Evolutionary conservation across 2,329 filamentous ascomycete genomes (phyloP).

Genomic region (Botrytis medusae): DNA sequence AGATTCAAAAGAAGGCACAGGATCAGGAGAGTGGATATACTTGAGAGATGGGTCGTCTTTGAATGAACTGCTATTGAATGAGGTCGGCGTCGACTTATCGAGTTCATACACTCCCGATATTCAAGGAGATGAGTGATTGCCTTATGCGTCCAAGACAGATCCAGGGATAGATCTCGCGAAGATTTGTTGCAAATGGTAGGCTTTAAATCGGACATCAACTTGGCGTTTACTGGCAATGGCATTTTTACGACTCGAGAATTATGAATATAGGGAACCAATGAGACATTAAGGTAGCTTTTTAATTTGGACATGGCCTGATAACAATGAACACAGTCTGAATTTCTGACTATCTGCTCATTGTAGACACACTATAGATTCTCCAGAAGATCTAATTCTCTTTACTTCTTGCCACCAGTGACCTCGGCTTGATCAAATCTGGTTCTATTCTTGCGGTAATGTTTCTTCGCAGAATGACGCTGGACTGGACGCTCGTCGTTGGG

Average conservation of each 20-base stretch:
- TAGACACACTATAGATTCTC: background rate
- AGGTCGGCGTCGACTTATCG: constrained; percentile 64
- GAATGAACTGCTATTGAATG: constrained; percentile 68
- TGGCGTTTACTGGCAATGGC: background rate
- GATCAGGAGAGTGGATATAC: constrained; percentile 80
- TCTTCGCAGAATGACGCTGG: constrained; percentile 7
- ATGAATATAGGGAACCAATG: background rate
- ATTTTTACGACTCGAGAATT: constrained; percentile 5
- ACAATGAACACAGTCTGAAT: background rate
- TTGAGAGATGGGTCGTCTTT: constrained; percentile 77
- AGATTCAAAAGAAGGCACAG: constrained; percentile 76
- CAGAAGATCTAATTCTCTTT: background rate
- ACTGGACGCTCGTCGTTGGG: background rate
- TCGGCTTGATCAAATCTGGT: background rate
- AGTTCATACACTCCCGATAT: constrained; percentile 2
- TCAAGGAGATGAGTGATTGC: constrained; percentile 6
- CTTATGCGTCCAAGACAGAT: background rate
- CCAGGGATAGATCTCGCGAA: background rate
- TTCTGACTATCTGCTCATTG: constrained; percentile 1
- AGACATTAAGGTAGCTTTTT: background rate
- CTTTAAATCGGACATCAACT: background rate
- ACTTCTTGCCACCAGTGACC: background rate
- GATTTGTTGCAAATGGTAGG: background rate
- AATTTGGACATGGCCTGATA: background rate
- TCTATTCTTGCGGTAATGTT: constrained; percentile 4